Base-by-base conservation (phyloP, 148 eudicot genomes). In the Spergularia marina region DNA sequence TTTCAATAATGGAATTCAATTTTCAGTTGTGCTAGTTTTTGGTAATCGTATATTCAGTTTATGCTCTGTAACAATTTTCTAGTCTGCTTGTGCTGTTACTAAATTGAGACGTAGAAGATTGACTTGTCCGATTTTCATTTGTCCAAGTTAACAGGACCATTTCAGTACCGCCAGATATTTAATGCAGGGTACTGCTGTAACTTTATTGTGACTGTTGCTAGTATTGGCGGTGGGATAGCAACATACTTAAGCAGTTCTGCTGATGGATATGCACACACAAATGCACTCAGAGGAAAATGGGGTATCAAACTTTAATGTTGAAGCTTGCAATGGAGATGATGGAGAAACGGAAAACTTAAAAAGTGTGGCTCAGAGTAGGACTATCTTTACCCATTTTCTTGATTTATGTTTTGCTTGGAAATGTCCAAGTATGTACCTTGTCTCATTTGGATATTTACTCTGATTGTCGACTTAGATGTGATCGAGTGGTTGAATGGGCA, bases 401-500 rank as follows among this genome's bases (percentile, higher is more conserved):
- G 23, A 20, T 59, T 53, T 53, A 70, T 9, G 14, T 56, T 70
- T 63, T 60, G 15, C 70, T 21, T 51, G 63, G 55, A 63, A 25
- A 60, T 30, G 16, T 62, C 63, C 11, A 47, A 65, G 30, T 74
- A 17, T 65, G 60, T 49, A 23, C 23, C 40, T 53, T 78, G 4
- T 17, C 66, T 75, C 1, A 53, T 76, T 41, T 53, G 68, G 55
- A 66, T 72, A 18, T 40, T 7, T 69, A 65, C 72, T 69, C 52
- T 54, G 14, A 20, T 7, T 74, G 40, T 74, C 55, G 39, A 52
- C 15, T 44, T 62, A 85, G 87, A 65, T 72, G 64, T 85, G 79
- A 61, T 86, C 17, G 91, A 87, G 83, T 95, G 98, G 97, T 47
- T 95, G 54, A 95, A 89, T 64, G 79, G 20, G 77, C 73, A 85